Evolutionary conservation across 2,329 filamentous ascomycete genomes (phyloP).

Genomic region (Alternaria conjuncta): DNA sequence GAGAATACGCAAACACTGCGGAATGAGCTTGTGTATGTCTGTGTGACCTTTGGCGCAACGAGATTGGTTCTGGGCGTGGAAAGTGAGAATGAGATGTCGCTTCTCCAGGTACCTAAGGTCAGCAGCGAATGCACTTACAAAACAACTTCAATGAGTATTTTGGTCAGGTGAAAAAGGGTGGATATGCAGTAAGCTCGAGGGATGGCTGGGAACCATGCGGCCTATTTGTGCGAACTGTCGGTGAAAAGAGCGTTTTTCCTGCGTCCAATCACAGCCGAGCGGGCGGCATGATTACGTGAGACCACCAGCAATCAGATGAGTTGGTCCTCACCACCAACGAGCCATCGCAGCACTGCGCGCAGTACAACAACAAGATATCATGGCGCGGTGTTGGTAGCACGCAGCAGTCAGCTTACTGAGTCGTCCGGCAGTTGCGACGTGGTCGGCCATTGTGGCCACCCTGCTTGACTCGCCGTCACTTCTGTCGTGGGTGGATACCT

Average conservation of each 20-base stretch:
- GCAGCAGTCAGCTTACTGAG: background rate
- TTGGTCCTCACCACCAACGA: background rate
- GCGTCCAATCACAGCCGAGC: constrained; percentile 7
- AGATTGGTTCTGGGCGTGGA: background rate
- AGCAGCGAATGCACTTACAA: constrained; percentile 8
- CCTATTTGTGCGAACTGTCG: constrained; percentile 10
- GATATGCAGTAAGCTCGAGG: constrained; percentile 2
- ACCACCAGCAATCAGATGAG: background rate
- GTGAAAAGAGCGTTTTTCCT: constrained; percentile 10
- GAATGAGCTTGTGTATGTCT: background rate
- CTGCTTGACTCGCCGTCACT: background rate
- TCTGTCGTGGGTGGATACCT: background rate
- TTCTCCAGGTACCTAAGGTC: background rate
- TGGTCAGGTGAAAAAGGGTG: background rate
- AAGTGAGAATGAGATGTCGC: background rate
- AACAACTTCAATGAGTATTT: background rate
- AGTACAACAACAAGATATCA: background rate
- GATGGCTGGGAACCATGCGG: constrained; percentile 1
- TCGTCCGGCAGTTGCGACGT: background rate
- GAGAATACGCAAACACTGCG: background rate
- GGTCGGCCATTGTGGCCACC: background rate
- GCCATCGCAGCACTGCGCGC: background rate
- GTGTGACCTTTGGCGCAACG: background rate
- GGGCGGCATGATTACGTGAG: constrained; percentile 8
- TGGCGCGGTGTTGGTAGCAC: background rate